Conservation (phyloP, 345 rosid genomes). For the Pseudoturritis turrita region DNA sequence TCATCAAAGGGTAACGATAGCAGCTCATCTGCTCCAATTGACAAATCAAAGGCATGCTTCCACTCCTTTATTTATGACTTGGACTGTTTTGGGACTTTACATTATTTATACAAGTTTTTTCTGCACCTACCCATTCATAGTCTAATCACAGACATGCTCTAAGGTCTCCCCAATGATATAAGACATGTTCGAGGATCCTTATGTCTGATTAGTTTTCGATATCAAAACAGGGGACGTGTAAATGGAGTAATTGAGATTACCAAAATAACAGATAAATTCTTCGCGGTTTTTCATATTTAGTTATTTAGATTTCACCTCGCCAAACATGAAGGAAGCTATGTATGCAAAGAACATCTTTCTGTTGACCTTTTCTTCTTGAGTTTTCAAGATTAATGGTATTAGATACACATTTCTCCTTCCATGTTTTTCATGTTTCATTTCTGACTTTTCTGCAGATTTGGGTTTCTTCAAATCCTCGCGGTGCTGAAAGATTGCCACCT, state of each 20-base stretch:
- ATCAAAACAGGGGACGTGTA: background rate
- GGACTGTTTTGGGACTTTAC: background rate
- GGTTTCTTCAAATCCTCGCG: slow-evolving; percentile 95
- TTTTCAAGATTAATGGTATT: background rate
- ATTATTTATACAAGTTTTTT: background rate
- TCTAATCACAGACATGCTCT: background rate
- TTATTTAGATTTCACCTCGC: background rate
- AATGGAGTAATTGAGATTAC: background rate
- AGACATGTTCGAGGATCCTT: background rate
- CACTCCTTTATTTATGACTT: slow-evolving; percentile 7
- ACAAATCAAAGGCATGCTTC: slow-evolving; percentile 51
- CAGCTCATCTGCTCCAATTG: slow-evolving; percentile 29
- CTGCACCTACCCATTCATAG: background rate
- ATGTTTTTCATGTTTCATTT: slow-evolving; percentile 16
- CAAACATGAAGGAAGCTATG: background rate
- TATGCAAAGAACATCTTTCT: background rate
- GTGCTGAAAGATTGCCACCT: slow-evolving; percentile 88
- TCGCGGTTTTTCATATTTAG: background rate
- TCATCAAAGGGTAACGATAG: slow-evolving; percentile 33
- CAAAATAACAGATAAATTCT: background rate
- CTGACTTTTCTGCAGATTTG: slow-evolving; percentile 59
- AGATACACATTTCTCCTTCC: background rate
- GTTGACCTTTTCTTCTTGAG: background rate
- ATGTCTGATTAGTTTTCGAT: background rate
- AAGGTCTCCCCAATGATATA: background rate